Evolutionary conservation across 179 eudicot species (phyloP).

Genomic region (Carnegiea gigantea): DNA sequence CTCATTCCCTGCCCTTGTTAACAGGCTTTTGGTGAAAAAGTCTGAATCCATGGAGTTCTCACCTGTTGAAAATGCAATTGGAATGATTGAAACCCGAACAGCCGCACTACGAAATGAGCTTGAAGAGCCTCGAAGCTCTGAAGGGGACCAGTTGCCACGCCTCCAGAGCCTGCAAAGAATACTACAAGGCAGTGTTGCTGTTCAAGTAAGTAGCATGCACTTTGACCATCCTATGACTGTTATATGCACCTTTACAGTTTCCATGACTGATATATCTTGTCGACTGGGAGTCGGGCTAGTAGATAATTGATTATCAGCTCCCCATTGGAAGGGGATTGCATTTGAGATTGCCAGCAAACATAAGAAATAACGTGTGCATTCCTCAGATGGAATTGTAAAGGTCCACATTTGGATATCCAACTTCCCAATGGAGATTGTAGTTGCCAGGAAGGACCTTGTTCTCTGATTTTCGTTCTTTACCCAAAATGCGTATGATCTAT

Average conservation of each 20-base stretch:
- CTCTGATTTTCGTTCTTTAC: too few species aligned
- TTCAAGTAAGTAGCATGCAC: conserved; percentile 69
- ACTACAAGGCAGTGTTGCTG: conserved; percentile 99
- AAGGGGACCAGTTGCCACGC: conserved; percentile 98
- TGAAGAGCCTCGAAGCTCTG: conserved; percentile 99
- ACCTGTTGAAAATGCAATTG: conserved; percentile 98
- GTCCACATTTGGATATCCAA: too few species aligned
- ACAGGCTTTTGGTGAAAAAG: conserved; percentile 78
- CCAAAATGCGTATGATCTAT: too few species aligned
- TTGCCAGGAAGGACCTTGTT: too few species aligned
- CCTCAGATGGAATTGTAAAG: neutral
- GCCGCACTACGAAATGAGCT: conserved; percentile 95
- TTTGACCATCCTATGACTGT: neutral
- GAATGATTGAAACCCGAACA: conserved; percentile 98
- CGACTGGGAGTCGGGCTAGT: neutral
- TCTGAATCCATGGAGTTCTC: conserved; percentile 98
- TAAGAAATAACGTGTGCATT: neutral
- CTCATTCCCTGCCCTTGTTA: conserved; percentile 96
- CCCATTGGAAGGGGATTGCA: neutral
- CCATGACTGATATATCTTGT: neutral
- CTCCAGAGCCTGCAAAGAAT: conserved; percentile 98
- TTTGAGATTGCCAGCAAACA: neutral
- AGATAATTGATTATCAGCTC: neutral
- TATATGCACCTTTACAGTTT: neutral
- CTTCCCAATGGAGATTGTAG: too few species aligned